Base-by-base conservation (phyloP, 192 early-diverging fungal species). In the Podila epicladia region DNA sequence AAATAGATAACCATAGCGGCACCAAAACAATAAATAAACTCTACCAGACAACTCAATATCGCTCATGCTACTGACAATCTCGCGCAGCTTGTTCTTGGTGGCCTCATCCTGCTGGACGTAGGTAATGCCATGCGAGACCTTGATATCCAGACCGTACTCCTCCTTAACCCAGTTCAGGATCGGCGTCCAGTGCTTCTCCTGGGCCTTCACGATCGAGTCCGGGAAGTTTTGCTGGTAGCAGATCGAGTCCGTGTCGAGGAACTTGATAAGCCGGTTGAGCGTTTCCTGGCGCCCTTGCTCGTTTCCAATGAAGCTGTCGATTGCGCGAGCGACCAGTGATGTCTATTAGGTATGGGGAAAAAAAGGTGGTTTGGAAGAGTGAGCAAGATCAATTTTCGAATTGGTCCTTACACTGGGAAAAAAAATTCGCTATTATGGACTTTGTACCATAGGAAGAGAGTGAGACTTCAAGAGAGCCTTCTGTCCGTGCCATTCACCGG, bases 401-500 rank as follows among this genome's bases (percentile, higher is more conserved):
- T 38, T 48, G 35, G 33, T 63, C 28, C 22, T 35, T 58, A 4
- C 11, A 58, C 31, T 20, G 51, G 50, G 60, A 38, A 49, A 68
- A 24, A 53, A 38, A 50, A 0, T 9, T 37, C 35, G 9, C 11
- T 37, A n/a, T 11, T 11, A 29, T 29, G 35, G 9, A 9, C 35
- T 9, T 9, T 67, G 69, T 85, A 92, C 92, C 89, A 99, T 87
- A 4, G 96, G 95, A 19, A 99, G 86, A 12, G 96, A 92, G 74
- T 96, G 95, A 1, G 91, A 83, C 77, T 95, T 95, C 15, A 98
- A 75, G 37, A 93, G 71, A 50, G 88, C 86, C 38, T 89, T 91
- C 82, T 96, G 95, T 65, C 91, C 86, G 80, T 99, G 95, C 97
- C 97, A 99, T 82, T 99, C 97, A 12, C 88, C 95, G 9, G 95